Evolutionary conservation across 768 basidiomycete genomes (phyloP).

Genomic region (Gyrodon lividus): DNA sequence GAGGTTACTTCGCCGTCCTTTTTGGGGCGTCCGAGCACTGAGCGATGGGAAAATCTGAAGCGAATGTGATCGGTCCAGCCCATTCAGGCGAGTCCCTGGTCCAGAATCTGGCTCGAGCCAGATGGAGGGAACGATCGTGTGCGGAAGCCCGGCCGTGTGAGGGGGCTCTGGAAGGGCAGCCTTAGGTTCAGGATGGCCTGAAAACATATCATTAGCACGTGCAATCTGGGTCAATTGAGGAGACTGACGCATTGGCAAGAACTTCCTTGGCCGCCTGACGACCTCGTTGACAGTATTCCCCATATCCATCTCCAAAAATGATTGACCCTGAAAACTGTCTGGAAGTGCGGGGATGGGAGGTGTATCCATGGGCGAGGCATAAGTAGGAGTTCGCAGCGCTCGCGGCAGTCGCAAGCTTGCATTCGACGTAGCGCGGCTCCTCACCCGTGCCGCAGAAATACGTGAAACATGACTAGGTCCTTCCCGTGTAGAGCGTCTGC

Average conservation of each 20-base stretch:
- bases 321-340: conserved; percentile 15
- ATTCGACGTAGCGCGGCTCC: conserved; percentile 63
- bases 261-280: conserved; percentile 22
- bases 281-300: conserved; percentile 32
- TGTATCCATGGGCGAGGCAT: conserved; percentile 32
- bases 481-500: conserved; percentile 24
- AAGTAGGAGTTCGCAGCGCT: conserved; percentile 34
- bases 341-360: conserved; percentile 31
- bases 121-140: conserved; percentile 42
- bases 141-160: conserved; percentile 20
- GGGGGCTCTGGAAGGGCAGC: conserved; percentile 19
- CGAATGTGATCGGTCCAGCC: conserved; percentile 22
- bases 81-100: conserved; percentile 5
- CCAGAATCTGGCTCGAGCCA: conserved; percentile 47
- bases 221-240: background rate
- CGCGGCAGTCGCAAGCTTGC: conserved; percentile 63
- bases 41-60: conserved; percentile 22
- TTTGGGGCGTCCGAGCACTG: background rate
- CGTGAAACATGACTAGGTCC: conserved; percentile 37
- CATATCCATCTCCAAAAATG: conserved; percentile 40
- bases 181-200: conserved; percentile 17
- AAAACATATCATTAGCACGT: background rate
- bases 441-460: conserved; percentile 62
- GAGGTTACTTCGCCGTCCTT: conserved; percentile 25
- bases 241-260: conserved; percentile 15